Base-by-base conservation (phyloP, 495 filamentous ascomycete species). In the Daldinia grandis region DNA sequence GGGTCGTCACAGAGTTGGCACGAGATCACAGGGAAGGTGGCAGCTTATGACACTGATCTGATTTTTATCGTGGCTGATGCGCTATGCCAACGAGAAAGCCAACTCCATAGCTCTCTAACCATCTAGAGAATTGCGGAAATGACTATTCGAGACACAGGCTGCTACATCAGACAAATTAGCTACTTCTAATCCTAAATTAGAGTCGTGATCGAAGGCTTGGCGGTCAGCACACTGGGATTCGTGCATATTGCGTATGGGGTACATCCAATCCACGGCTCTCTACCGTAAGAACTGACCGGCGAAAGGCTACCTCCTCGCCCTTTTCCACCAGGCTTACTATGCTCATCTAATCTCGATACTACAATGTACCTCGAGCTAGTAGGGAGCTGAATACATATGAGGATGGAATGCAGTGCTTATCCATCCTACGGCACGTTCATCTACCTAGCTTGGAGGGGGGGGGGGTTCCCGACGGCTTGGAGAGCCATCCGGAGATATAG, bases 371-470 rank as follows among this genome's bases (percentile, higher is more conserved):
- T 47, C 31, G 12, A 35, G 51, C 57, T 40, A 55, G 56, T 31
- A 47, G 25, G 57, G 14, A n/a, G 50, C 40, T 44, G 44, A 25
- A 5, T 31, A 27, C 56, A 56, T 51, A 28, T 21, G 25, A 12
- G 25, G 17, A 31, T 53, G 25, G 12, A 25, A 15, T 53, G 58
- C 54, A 21, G 58, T 42, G 54, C 56, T 72, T 64, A 63, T 64
- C 49, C 58, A 68, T 66, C 69, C 54, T 68, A 21, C 64, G 58
- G 55, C 49, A 68, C 14, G 17, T 47, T 49, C 64, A 64, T 62
- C 64, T 58, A 64, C 57, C 64, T 58, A 31, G 51, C 53, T 44
- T 38, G 24, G 62, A 10, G 51, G n/a, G n/a, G n/a, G n/a, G n/a
- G n/a, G n/a, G n/a, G 44, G 40, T 21, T 28, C 47, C 37, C 56